Evolutionary conservation across 2,329 filamentous ascomycete species (phyloP).

Genomic region (Pseudocercospora macadamiae): DNA sequence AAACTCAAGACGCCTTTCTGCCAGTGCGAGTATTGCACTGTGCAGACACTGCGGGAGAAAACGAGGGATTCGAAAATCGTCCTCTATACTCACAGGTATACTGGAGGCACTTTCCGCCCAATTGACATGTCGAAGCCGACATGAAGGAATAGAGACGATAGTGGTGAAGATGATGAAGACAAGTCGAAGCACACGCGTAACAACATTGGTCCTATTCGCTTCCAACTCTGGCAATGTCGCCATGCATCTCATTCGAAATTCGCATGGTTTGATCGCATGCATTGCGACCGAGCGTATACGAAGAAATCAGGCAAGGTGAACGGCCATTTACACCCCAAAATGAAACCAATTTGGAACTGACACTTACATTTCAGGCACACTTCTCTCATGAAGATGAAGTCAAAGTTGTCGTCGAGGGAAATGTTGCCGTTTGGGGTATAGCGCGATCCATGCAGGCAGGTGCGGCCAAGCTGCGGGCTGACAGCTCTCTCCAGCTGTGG

Average conservation of each 20-base stretch:
- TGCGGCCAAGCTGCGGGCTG: slow-evolving; percentile 1
- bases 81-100: background rate
- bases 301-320: too few species aligned
- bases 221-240: too few species aligned
- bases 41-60: background rate
- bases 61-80: background rate
- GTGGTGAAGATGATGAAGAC: too few species aligned
- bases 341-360: background rate
- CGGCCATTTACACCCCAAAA: too few species aligned
- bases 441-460: background rate
- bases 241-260: too few species aligned
- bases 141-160: too few species aligned
- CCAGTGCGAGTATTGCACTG: background rate
- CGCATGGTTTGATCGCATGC: too few species aligned
- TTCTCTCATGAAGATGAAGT: background rate
- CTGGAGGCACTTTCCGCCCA: background rate
- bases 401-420: background rate
- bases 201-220: too few species aligned
- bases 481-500: background rate
- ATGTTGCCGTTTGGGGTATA: background rate
- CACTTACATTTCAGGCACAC: background rate
- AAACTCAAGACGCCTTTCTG: background rate
- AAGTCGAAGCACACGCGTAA: too few species aligned
- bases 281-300: too few species aligned
- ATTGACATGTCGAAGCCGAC: too few species aligned